Evolutionary conservation across 495 filamentous ascomycete genomes (phyloP), one percentile per base, ranked within the genome.

Genomic region (Penicillium roqueforti): DNA sequence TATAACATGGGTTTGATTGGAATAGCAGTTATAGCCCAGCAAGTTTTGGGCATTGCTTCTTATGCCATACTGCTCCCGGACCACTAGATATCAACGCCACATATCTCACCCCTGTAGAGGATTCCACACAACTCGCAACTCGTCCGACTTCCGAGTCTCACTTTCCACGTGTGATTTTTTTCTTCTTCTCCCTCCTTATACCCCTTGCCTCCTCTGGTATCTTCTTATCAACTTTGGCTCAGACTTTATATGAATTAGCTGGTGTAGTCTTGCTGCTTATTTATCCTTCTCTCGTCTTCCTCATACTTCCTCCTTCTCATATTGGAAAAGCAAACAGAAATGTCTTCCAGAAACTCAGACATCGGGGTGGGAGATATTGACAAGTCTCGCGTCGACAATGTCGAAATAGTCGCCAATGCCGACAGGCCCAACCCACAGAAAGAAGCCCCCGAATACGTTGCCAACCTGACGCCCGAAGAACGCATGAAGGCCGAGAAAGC

Each of bases 351-450:
- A 39, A 50, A 48, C 10, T 61, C 62, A 13, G 67, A 68, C n/a
- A 16, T 54, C 22, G 59, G 62, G 43, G 48, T 31, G 23, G 48
- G 39, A 5, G 58, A 61, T 53, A 18, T 63, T n/a, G 84, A 88
- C 69, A 80, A 83, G 52, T 76, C 80, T 5, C 84, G 86, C 60
- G 82, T 84, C 48, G 82, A 87, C 48, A 80, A 81, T 55, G 71
- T 76, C 26, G 79, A 82, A 38, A 69, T 60, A 28, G 56, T 68
- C 13, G 59, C 67, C 55, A 68, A 67, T 53, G 60, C 62, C 41
- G 55, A 65, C 59, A 68, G 50, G 38, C 68, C 68, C 4, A 69
- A 69, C 28, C 51, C 68, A 2, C 55, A 41, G 14, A 70, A 70
- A 32, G 63, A 80, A 59, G 72, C 76, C 4, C 81, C 81, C 0